Percentiles rank a stretch among this genome's conserved stretches.
phyloP scores from a whole-genome alignment of 768 basidiomycete species.

The Amanita brunnescens region DNA sequence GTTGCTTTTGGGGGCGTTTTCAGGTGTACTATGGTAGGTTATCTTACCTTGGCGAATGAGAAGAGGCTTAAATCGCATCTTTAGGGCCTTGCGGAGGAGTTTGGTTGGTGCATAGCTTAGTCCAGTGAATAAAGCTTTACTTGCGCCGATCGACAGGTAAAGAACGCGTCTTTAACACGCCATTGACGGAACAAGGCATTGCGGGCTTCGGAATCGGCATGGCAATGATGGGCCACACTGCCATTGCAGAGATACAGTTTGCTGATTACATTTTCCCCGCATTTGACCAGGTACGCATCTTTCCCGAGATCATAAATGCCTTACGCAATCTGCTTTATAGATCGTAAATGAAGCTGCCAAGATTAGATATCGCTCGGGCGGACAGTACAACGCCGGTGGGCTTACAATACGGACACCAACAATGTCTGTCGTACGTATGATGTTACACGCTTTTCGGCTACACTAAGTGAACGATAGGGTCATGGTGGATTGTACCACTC shows the following conservation, averaged over 20 bases:
- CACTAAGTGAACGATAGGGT: conserved; percentile 25
- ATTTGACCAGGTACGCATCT: conserved; percentile 69
- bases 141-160: conserved; percentile 40
- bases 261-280: conserved; percentile 90
- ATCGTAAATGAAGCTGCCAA: conserved; percentile 96
- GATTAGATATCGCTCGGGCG: conserved; percentile 83
- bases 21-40: conserved; percentile 78
- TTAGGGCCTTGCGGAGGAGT: conserved; percentile 89
- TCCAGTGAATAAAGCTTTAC: background rate
- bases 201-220: conserved; percentile 91
- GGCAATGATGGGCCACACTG: conserved; percentile 88
- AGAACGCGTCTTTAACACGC: conserved; percentile 94
- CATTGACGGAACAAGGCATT: conserved; percentile 88
- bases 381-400: conserved; percentile 72
- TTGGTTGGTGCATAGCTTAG: conserved; percentile 43
- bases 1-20: conserved; percentile 95
- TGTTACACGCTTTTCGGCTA: background rate
- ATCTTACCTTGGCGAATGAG: background rate
- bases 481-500: conserved; percentile 94
- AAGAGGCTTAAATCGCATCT: conserved; percentile 5
- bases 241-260: conserved; percentile 91
- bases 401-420: conserved; percentile 80
- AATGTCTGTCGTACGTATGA: conserved; percentile 66
- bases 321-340: conserved; percentile 25
- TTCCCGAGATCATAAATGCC: background rate